Evolutionary conservation across 768 basidiomycete genomes (phyloP).

Genomic region (Mycena vitilis): DNA sequence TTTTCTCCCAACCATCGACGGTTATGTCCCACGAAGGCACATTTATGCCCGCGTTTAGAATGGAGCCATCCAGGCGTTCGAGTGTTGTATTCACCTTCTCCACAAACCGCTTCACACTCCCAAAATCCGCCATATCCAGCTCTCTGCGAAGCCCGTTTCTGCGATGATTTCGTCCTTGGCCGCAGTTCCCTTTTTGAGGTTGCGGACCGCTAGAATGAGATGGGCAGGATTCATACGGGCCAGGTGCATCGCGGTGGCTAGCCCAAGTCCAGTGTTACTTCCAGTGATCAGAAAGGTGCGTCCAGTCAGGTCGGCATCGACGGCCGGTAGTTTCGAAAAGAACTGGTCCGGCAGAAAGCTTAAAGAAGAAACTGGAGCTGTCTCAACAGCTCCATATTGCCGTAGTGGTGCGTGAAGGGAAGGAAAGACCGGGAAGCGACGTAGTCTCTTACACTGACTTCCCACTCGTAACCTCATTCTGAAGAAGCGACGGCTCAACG

Average conservation of each 20-base stretch:
- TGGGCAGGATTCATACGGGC: constrained; percentile 43
- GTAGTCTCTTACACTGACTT: too few species aligned
- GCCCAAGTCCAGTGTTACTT: constrained; percentile 53
- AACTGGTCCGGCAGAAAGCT: constrained; percentile 24
- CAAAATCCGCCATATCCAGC: constrained; percentile 48
- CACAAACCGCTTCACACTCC: constrained; percentile 47
- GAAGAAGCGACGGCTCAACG: too few species aligned
- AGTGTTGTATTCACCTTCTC: constrained; percentile 41
- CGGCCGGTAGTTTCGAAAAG: constrained; percentile 26
- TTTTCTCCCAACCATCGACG: constrained; percentile 48
- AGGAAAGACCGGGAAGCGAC: too few species aligned
- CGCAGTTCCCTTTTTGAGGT: constrained; percentile 38
- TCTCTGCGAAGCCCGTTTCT: constrained; percentile 41
- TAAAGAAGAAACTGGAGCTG: constrained; percentile 9
- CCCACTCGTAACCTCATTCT: too few species aligned
- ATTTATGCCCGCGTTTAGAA: constrained; percentile 45
- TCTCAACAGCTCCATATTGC: constrained; percentile 13
- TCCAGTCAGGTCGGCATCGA: constrained; percentile 44
- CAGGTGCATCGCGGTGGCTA: constrained; percentile 44
- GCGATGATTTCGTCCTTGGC: constrained; percentile 33
- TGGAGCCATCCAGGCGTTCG: constrained; percentile 42
- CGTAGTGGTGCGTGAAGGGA: too few species aligned
- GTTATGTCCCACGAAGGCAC: constrained; percentile 33
- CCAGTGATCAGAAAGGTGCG: constrained; percentile 54
- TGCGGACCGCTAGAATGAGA: constrained; percentile 45